These are phyloP conservation scores for Dictyostelium purpureum DNA, from an alignment of 78 protist genomes.

Conservation along the genomic window DNA sequence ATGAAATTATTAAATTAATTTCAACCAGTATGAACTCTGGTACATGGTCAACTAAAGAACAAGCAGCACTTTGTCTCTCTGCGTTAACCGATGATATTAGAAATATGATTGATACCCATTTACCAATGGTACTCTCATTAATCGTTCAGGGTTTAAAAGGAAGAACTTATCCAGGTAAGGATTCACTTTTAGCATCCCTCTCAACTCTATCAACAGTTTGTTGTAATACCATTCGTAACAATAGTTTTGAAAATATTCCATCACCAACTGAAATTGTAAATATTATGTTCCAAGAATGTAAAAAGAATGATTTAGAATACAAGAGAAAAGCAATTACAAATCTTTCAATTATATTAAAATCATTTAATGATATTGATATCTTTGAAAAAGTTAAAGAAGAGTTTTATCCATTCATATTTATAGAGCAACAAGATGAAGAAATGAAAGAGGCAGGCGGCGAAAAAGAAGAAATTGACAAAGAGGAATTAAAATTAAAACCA, in stretches of 20 bases:
- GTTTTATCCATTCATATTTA: conserved; percentile 30
- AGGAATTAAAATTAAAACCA: conserved; percentile 67
- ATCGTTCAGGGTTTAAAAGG: conserved; percentile 49
- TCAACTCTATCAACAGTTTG: conserved; percentile 48
- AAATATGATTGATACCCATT: conserved; percentile 27
- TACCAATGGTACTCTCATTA: conserved; percentile 15
- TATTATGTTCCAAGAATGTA: conserved; percentile 67
- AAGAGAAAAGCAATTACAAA: conserved; percentile 75
- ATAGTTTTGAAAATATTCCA: not conserved
- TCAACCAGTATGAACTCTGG: not conserved
- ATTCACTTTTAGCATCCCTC: conserved; percentile 35
- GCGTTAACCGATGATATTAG: conserved; percentile 50
- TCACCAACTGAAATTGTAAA: not conserved
- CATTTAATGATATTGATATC: conserved; percentile 42
- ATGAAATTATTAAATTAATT: conserved; percentile 48
- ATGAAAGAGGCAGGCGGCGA: not conserved
- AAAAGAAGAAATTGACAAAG: conserved; percentile 29
- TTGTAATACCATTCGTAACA: not conserved
- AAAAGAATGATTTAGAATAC: conserved; percentile 71
- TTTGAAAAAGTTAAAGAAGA: conserved; percentile 36
- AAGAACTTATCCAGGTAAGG: conserved; percentile 79
- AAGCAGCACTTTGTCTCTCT: conserved; percentile 67
- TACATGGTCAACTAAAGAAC: conserved; percentile 73
- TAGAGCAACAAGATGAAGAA: not conserved
- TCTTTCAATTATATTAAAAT: conserved; percentile 12